Conservation (phyloP, 2,329 filamentous ascomycete species). For the Fusarium staphyleae region DNA sequence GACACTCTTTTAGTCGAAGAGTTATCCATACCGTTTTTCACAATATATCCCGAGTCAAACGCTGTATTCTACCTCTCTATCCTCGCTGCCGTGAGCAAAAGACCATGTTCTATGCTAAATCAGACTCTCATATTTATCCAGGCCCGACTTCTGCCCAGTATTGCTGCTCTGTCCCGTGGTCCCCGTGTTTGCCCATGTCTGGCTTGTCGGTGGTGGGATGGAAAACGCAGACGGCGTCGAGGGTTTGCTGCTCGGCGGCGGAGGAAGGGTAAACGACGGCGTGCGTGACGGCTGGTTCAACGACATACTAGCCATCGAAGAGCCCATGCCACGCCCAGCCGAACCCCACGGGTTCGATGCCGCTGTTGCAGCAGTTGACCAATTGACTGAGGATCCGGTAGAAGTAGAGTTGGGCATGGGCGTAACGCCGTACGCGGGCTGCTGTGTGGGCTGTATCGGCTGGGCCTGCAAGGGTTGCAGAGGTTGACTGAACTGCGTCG, state of each 20-base stretch:
- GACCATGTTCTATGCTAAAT: constrained; percentile 50
- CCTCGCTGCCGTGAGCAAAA: constrained; percentile 1
- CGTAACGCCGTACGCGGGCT: constrained; percentile 20
- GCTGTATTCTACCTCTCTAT: constrained; percentile 7
- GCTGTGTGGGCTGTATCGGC: constrained; percentile 35
- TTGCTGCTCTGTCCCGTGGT: not conserved
- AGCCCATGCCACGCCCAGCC: constrained; percentile 46
- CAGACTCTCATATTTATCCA: constrained; percentile 74
- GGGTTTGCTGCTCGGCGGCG: constrained; percentile 53
- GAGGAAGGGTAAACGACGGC: constrained; percentile 65
- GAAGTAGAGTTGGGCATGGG: constrained; percentile 28
- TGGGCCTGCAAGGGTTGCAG: constrained; percentile 43
- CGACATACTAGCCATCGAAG: constrained; percentile 57
- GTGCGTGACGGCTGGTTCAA: constrained; percentile 52
- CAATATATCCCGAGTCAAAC: constrained; percentile 5
- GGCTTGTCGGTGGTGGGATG: constrained; percentile 53
- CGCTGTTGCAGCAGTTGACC: constrained; percentile 52
- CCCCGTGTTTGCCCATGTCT: constrained; percentile 37
- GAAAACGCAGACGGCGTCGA: constrained; percentile 53
- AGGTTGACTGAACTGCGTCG: constrained; percentile 70
- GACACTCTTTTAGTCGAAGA: too few relatives aligned
- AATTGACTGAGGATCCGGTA: constrained; percentile 58
- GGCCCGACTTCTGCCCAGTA: constrained; percentile 55
- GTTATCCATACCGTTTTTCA: not conserved
- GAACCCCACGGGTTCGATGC: constrained; percentile 60